Evolutionary conservation across 768 basidiomycete genomes (phyloP).

Genomic region (Suillus sp.): DNA sequence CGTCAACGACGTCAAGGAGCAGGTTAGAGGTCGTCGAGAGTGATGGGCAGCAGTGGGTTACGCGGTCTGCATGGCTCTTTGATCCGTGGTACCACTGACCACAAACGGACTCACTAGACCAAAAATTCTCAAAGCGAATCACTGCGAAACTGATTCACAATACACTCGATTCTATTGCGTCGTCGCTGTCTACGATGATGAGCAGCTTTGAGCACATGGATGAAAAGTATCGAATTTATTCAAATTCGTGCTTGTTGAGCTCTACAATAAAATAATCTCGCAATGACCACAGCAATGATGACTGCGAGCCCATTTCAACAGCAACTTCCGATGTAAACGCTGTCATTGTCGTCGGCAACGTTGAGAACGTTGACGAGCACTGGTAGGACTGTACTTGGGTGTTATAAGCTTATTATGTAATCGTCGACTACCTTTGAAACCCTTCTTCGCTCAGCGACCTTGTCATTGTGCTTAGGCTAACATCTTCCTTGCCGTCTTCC

Average conservation of each 20-base stretch:
- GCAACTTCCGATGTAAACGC: neutral
- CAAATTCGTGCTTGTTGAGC: neutral
- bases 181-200: neutral
- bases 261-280: neutral
- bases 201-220: neutral
- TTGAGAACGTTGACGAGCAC: neutral
- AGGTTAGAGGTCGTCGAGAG: conserved; percentile 4
- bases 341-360: neutral
- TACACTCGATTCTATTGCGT: neutral
- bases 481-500: conserved; percentile 22
- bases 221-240: neutral
- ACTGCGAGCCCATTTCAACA: neutral
- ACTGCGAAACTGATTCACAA: neutral
- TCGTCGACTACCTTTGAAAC: conserved; percentile 1
- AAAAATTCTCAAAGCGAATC: conserved; percentile 3
- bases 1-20: neutral
- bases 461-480: conserved; percentile 11
- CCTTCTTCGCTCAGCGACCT: conserved; percentile 14
- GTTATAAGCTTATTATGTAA: conserved; percentile 13
- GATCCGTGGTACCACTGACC: conserved; percentile 4
- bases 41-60: conserved; percentile 6
- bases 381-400: neutral
- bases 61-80: conserved; percentile 5
- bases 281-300: neutral
- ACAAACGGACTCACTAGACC: neutral